Percentiles rank a stretch among this genome's conserved stretches.
These are phyloP conservation scores for Starmerella cellae DNA, from an alignment of 805 yeast species.

Conservation along the genomic window DNA sequence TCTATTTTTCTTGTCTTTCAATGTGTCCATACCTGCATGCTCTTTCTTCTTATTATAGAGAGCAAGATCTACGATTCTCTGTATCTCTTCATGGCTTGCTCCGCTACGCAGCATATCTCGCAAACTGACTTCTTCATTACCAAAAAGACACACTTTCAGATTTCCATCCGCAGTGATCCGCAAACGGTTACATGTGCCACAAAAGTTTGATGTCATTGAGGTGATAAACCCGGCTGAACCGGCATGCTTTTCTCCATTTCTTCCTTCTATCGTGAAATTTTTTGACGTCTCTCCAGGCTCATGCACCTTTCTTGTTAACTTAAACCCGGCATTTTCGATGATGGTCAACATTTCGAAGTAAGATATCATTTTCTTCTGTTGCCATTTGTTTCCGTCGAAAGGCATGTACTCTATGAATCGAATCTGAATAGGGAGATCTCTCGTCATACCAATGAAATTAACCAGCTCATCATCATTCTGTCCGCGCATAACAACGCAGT, in stretches of 20 bases:
- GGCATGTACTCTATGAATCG: slow-evolving; percentile 50
- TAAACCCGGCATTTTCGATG: slow-evolving; percentile 21
- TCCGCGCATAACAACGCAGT: slow-evolving; percentile 39
- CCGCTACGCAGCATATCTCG: slow-evolving; percentile 34
- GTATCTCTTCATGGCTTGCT: slow-evolving; percentile 28
- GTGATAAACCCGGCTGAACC: slow-evolving; percentile 42
- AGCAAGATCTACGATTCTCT: slow-evolving; percentile 34
- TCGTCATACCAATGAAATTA: slow-evolving; percentile 35
- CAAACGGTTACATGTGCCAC: slow-evolving; percentile 40
- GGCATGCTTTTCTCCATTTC: slow-evolving; percentile 20
- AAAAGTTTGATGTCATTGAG: slow-evolving; percentile 43
- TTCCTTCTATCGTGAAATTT: slow-evolving; percentile 32
- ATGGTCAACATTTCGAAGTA: slow-evolving; percentile 33
- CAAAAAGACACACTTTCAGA: slow-evolving; percentile 42
- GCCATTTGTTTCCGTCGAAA: slow-evolving; percentile 44
- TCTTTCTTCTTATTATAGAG: slow-evolving; percentile 37
- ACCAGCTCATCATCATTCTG: slow-evolving; percentile 40
- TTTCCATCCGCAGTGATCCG: slow-evolving; percentile 43
- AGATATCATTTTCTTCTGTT: slow-evolving; percentile 33
- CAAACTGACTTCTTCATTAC: slow-evolving; percentile 38
- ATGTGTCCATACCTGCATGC: slow-evolving; percentile 40
- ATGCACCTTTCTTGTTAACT: slow-evolving; percentile 12
- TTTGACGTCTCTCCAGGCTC: slow-evolving; percentile 39
- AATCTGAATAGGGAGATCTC: slow-evolving; percentile 33
- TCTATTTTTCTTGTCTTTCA: slow-evolving; percentile 36